These are phyloP conservation scores for Suillus brevipes DNA, from an alignment of 768 basidiomycete genomes.

Conservation along the genomic window DNA sequence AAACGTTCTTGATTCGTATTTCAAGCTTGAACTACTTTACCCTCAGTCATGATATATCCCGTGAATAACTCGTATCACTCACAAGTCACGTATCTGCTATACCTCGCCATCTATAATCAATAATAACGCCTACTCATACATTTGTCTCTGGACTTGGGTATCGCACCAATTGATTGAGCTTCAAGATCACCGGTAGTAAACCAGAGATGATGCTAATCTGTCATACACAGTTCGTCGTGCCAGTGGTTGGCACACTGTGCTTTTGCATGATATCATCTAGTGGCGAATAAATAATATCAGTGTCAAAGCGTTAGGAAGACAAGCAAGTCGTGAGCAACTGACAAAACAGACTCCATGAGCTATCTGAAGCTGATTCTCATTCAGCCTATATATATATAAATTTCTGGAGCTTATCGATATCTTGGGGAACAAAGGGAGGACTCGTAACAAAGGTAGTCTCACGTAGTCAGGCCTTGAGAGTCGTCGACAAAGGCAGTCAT, in stretches of 20 bases:
- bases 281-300: neutral
- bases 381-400: neutral
- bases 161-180: neutral
- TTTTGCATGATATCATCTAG: neutral
- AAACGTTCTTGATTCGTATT: neutral
- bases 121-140: neutral
- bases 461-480: too few species aligned
- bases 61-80: neutral
- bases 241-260: too few species aligned
- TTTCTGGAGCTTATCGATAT: neutral
- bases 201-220: neutral
- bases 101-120: neutral
- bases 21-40: neutral
- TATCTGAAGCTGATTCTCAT: neutral
- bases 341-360: neutral
- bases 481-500: too few species aligned
- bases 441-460: neutral
- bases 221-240: neutral
- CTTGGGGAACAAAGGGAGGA: neutral
- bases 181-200: neutral
- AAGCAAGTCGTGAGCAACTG: neutral
- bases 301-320: neutral
- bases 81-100: neutral
- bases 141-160: neutral
- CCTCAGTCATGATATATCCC: neutral